Base-by-base conservation (phyloP, 1,284 basidiomycete species). In the Salmacisia buchloeana region DNA sequence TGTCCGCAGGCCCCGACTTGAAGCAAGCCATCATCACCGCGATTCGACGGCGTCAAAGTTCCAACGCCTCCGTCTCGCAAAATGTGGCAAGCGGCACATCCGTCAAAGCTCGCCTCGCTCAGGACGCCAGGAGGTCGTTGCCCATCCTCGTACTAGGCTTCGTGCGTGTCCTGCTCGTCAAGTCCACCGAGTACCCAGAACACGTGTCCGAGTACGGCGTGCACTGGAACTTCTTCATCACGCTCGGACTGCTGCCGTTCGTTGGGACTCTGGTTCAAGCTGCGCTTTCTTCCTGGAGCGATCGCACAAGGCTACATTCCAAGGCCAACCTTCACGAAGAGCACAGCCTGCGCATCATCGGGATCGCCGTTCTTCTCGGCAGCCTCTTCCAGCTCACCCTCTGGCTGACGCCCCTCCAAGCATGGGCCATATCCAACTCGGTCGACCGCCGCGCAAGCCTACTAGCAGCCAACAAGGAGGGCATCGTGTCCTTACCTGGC, bases 181-280 rank as follows among this genome's bases (percentile, higher is more conserved):
- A 98, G 80, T 90, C 91, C 2, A 87, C 88, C 0, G 91, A 94
- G 64, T 98, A 98, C 80, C 94, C 74, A n/a, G 94, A 98, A 83
- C 96, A 98, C 70, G 87, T 90, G 46, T 88, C 92, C 0, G 94
- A 98, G 82, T 98, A 98, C 71, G 96, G 96, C 1, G 87, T 88
- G 0, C 94, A 97, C 76, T 98, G 96, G 96, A 98, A 98, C 80
- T 98, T 98, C 81, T 98, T 98, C 84, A 85, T 97, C 74, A 97
- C 96, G 0, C 83, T 98, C 13, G 92, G 88, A 0, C 68, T 91
- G 0, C 80, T 97, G 2, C 94, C 94, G 0, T 79, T 90, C 0
- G 80, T 91, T 5, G 88, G 92, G 69, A 85, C 89, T 0, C 63
- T 87, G 0, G 66, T 60, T n/a, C 45, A 66, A 57, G 65, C 70